Evolutionary conservation across 345 rosid genomes (phyloP), one percentile per base, ranked within the genome.

Genomic region (Kandelia obovata): DNA sequence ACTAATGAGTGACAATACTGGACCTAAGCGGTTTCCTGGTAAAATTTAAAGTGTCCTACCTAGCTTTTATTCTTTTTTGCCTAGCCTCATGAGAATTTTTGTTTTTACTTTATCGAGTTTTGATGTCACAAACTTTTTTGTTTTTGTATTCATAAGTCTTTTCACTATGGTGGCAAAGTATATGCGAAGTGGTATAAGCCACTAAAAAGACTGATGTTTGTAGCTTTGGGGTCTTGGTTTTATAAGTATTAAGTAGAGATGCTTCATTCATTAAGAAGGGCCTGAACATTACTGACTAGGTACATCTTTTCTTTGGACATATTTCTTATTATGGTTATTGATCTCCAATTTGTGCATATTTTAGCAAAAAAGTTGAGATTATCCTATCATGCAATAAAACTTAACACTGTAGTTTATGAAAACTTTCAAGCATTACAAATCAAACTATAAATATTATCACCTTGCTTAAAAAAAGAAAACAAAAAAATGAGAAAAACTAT

Each of bases 101-200:
- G 3, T 67, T 15, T 53, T 39, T 65, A 51, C 63, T 76, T 23
- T 64, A 52, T 52, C 17, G 19, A 66, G 27, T 43, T 19, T 67
- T 39, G 8, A 53, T 31, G 53, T 68, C 52, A 1, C 11, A n/a
- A 61, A 21, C 35, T 6, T 49, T 37, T 21, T 25, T 17, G 25
- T 9, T 28, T 23, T 6, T 46, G 13, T 65, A 35, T 53, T 27
- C 56, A 55, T 1, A 30, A 71, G 11, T 70, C 52, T 51, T 43
- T 61, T 71, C 26, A n/a, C n/a, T 73, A 35, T 59, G 34, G 75
- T 67, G 71, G 77, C 83, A 93, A 96, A 95, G 75, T 95, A 95
- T 63, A 92, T 95, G 99, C 96, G 82, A 76, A 95, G 97, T 67
- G 98, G 99, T 67, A 89, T n/a, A 98, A 81, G 98, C 99, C 71